Conservation (phyloP, 2,329 filamentous ascomycete species). For the Pseudopyricularia javanii region DNA sequence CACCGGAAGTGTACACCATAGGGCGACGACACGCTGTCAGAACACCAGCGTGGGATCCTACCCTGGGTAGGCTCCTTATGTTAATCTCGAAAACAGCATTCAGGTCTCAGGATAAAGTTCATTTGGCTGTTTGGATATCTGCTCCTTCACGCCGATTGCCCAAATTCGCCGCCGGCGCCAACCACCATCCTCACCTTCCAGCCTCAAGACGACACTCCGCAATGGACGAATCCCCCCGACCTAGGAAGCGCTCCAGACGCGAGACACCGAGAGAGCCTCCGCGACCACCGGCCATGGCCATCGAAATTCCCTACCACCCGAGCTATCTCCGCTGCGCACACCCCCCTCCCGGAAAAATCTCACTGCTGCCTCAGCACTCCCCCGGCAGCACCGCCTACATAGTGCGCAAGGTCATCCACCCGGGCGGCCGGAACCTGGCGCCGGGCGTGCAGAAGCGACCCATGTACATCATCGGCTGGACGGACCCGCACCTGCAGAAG, state of each 20-base stretch:
- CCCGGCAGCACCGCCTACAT: conserved; percentile 47
- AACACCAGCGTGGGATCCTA: too few relatives aligned
- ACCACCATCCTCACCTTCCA: not conserved
- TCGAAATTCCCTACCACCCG: conserved; percentile 17
- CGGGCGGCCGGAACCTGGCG: conserved; percentile 13
- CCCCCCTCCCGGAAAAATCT: conserved; percentile 27
- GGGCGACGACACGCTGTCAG: too few relatives aligned
- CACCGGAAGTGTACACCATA: too few relatives aligned
- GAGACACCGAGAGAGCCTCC: not conserved
- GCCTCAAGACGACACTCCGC: not conserved
- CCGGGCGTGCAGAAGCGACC: conserved; percentile 26
- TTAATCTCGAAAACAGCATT: too few relatives aligned
- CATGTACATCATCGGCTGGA: conserved; percentile 43
- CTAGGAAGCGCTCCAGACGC: not conserved
- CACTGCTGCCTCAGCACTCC: conserved; percentile 32
- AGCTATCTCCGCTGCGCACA: conserved; percentile 33
- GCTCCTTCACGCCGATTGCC: too few relatives aligned
- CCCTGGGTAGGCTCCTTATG: too few relatives aligned
- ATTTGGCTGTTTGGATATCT: too few relatives aligned
- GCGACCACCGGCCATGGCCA: conserved; percentile 12
- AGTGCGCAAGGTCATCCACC: conserved; percentile 34
- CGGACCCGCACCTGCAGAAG: conserved; percentile 28
- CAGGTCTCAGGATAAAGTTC: too few relatives aligned
- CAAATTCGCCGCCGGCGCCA: not conserved
- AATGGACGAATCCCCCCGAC: not conserved